Percentiles rank a stretch among this genome's conserved stretches.
Evolutionary conservation across 148 eudicot genomes (phyloP).

Genomic region (Rhododendron henanense): DNA sequence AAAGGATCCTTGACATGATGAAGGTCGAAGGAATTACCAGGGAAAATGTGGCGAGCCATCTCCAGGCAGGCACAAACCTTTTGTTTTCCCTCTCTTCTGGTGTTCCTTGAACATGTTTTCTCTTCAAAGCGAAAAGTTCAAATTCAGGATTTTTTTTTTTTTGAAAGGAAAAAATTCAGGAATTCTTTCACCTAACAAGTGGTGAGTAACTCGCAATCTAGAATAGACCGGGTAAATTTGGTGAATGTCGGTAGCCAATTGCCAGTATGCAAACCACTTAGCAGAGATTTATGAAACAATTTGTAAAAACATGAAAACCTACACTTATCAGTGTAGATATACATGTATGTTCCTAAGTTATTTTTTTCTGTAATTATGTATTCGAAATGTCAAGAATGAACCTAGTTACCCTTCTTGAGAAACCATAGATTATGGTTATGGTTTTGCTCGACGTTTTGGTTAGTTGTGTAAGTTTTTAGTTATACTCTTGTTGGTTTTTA

Average conservation of each 20-base stretch:
- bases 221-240: neutral
- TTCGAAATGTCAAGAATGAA: neutral
- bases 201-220: neutral
- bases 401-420: neutral
- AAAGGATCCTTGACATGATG: slow-evolving; percentile 92
- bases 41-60: slow-evolving; percentile 98
- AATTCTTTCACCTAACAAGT: neutral
- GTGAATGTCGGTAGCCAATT: neutral
- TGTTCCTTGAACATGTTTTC: neutral
- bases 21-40: slow-evolving; percentile 82
- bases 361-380: neutral
- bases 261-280: neutral
- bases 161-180: neutral
- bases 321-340: neutral
- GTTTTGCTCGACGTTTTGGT: neutral
- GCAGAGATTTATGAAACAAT: neutral
- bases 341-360: neutral
- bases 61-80: slow-evolving; percentile 78
- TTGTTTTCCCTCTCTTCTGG: neutral
- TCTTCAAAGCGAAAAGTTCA: neutral
- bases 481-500: neutral
- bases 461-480: neutral
- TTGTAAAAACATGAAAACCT: neutral
- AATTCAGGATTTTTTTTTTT: neutral
- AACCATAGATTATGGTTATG: neutral